Percentiles rank a stretch among this genome's conserved stretches.
Conservation (phyloP, 192 early-diverging fungal genomes). For the Umbelopsis vinacea region DNA sequence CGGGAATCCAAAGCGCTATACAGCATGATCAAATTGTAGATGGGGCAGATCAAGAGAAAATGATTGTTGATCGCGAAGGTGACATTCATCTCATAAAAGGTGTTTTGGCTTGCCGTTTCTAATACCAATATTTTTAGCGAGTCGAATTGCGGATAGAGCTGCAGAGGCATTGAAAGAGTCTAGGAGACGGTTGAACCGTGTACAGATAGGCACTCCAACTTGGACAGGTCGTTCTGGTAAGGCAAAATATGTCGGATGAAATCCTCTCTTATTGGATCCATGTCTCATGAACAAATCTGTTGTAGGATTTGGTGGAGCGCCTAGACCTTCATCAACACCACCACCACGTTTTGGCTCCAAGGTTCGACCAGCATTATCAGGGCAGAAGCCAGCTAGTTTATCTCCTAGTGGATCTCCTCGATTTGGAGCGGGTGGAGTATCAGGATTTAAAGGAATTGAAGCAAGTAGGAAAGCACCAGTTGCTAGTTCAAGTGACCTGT, state of each 20-base stretch:
- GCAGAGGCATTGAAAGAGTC: slow-evolving; percentile 75
- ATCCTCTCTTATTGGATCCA: no score
- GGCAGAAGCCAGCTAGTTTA: slow-evolving; percentile 15
- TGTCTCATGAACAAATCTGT: slow-evolving; percentile 3
- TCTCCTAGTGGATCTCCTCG: slow-evolving; percentile 17
- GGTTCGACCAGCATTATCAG: slow-evolving; percentile 28
- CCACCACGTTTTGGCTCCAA: slow-evolving; percentile 42
- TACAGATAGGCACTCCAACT: slow-evolving; percentile 72
- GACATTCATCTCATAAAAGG: neutral
- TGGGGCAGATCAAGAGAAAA: slow-evolving; percentile 58
- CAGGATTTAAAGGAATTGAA: slow-evolving; percentile 21
- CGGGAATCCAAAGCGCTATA: slow-evolving; percentile 87
- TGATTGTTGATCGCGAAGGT: slow-evolving; percentile 77
- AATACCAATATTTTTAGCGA: slow-evolving; percentile 47
- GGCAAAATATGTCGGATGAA: no score
- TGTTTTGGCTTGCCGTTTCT: neutral
- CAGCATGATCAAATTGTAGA: slow-evolving; percentile 92
- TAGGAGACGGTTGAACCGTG: slow-evolving; percentile 57
- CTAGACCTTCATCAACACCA: slow-evolving; percentile 30
- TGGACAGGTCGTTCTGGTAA: slow-evolving; percentile 88
- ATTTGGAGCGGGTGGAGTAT: slow-evolving; percentile 36
- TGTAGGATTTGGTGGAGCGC: slow-evolving; percentile 41
- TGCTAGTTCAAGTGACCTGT: slow-evolving; percentile 36
- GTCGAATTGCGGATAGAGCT: slow-evolving; percentile 78
- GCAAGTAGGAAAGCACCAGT: neutral